Percentiles rank a stretch among this genome's conserved stretches.
phyloP scores from a whole-genome alignment of 169 alveolate species.

The Babesia divergens region DNA sequence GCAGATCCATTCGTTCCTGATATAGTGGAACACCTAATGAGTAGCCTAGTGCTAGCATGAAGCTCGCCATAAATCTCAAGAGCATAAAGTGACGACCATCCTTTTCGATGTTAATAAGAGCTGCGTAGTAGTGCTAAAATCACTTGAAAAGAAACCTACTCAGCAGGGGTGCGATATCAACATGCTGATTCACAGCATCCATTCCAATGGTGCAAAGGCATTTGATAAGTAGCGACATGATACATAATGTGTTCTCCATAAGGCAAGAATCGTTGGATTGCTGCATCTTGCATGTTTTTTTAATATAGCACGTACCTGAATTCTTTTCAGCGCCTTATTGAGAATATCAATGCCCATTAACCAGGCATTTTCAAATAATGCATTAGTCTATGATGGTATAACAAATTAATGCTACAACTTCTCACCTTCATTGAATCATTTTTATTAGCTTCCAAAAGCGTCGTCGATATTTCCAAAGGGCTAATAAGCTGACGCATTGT shows the following conservation, averaged over 20 bases:
- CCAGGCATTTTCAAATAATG: not conserved
- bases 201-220: not conserved
- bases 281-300: not conserved
- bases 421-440: not conserved
- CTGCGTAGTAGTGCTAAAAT: too few relatives aligned
- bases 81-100: too few relatives aligned
- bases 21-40: not conserved
- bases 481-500: not conserved
- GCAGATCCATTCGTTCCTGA: not conserved
- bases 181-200: not conserved
- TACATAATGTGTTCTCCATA: not conserved
- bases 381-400: not conserved
- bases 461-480: not conserved
- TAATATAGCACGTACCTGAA: not conserved
- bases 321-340: not conserved
- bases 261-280: too few relatives aligned
- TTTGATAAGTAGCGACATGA: not conserved
- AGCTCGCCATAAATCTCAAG: not conserved
- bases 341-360: not conserved
- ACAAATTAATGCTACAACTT: too few relatives aligned
- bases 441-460: not conserved
- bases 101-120: too few relatives aligned
- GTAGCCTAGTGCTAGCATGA: not conserved
- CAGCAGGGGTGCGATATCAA: not conserved
- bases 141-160: constrained; percentile 1